Conservation (phyloP, 1,284 basidiomycete genomes). For the Cryptococcus jaspeensis region DNA sequence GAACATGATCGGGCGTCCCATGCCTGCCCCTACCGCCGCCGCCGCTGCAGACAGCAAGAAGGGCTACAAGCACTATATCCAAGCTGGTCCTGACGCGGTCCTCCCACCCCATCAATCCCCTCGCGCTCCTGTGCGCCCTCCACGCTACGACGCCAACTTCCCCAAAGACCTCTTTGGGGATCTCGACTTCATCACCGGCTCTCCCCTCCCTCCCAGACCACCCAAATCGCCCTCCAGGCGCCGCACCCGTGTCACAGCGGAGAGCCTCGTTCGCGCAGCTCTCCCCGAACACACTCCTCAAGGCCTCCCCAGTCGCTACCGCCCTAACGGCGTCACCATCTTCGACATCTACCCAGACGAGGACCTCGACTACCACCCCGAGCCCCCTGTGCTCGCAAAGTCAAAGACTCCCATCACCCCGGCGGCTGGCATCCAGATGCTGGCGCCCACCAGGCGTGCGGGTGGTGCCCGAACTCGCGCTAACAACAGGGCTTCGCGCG, state of each 20-base stretch:
- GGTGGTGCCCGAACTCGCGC: neutral
- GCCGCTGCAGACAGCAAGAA: too few species aligned
- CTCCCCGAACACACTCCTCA: conserved; percentile 1
- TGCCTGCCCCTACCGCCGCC: too few species aligned
- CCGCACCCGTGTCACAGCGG: neutral
- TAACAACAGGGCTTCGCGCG: neutral
- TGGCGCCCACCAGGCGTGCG: neutral
- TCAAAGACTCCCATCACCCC: neutral
- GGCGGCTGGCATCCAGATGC: too few species aligned
- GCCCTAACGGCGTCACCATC: neutral
- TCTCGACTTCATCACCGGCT: neutral
- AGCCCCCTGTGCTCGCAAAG: neutral
- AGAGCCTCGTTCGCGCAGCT: neutral
- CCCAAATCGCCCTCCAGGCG: neutral
- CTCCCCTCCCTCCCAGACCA: neutral
- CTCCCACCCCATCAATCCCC: too few species aligned
- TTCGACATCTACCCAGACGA: conserved; percentile 4
- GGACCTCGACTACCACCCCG: conserved; percentile 4
- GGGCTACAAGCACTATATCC: too few species aligned
- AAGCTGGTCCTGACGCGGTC: too few species aligned
- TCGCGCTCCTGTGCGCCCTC: too few species aligned
- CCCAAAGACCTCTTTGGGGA: too few species aligned
- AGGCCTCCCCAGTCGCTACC: conserved; percentile 3
- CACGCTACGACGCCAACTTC: too few species aligned
- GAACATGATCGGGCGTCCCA: too few species aligned